Evolutionary conservation across 2,329 filamentous ascomycete genomes (phyloP), one percentile per base, ranked within the genome.

Genomic region (Chaetomium sp.): DNA sequence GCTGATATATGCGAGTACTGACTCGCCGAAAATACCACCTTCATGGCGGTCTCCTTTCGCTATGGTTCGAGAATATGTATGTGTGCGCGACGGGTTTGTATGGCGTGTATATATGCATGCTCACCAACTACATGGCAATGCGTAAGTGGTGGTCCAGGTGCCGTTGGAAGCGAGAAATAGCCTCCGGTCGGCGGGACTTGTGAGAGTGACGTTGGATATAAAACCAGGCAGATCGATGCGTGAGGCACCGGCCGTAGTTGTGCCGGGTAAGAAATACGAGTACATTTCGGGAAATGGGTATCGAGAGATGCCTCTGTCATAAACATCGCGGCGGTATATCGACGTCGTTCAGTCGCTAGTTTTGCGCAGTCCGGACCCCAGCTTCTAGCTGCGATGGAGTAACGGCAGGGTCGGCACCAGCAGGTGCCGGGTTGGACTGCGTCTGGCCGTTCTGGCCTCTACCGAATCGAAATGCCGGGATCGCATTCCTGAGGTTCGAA

Each of bases 371-470:
- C 27, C 71, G 70, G 6, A 70, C 66, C n/a, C 75, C 76, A n/a
- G 76, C 75, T 60, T 78, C 75, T 19, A 78, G 73, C 53, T 76
- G 72, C 2, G 74, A 75, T 2, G 74, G 73, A 1, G 75, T 74
- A 1, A 75, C 72, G 8, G 75, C 60, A 0, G 68, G 58, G 57
- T 72, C 74, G 12, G 73, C 68, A 25, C 71, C 73, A 35, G 62
- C 45, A 5, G 60, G 38, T 49, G 29, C 42, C 4, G 54, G 38
- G n/a, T 45, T 33, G 16, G 45, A 21, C 38, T 49, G 25, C 3
- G 47, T 58, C 55, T 62, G 21, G 16, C 16, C 19, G 31, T 31
- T 23, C 23, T 47, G 59, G 10, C 21, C 7, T 59, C 58, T 33
- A 12, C 47, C 54, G 21, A 29, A 19, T 25, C 63, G 49, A 35